phyloP scores from a whole-genome alignment of 2,329 filamentous ascomycete species.

The Aspergillus sp. region DNA sequence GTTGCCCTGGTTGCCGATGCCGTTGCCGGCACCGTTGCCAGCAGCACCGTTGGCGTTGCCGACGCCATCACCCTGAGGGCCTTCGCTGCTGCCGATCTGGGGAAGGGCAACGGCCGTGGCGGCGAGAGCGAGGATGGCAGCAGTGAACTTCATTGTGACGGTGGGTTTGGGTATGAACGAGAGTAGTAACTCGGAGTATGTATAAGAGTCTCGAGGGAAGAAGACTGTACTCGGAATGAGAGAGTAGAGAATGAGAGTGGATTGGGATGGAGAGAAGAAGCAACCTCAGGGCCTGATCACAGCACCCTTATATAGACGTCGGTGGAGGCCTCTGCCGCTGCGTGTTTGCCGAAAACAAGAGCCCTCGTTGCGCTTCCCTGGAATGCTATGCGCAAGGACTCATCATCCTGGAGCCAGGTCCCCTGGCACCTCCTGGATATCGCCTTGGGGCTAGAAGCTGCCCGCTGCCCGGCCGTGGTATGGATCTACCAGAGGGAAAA shows the following conservation, averaged over 20 bases:
- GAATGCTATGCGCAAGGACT: slow-evolving; percentile 32
- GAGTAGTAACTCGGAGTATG: slow-evolving; percentile 16
- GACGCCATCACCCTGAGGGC: background rate
- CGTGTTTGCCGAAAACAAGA: slow-evolving; percentile 6
- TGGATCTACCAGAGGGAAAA: slow-evolving; percentile 16
- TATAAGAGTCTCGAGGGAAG: slow-evolving; percentile 9
- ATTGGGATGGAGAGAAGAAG: slow-evolving; percentile 26
- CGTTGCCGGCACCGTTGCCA: slow-evolving; percentile 20
- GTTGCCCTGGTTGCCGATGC: slow-evolving; percentile 32
- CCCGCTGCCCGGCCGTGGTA: slow-evolving; percentile 10
- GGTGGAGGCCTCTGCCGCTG: slow-evolving; percentile 17
- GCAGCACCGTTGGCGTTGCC: slow-evolving; percentile 7
- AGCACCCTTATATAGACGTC: slow-evolving; percentile 33
- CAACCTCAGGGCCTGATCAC: slow-evolving; percentile 6
- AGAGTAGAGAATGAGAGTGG: slow-evolving; percentile 30
- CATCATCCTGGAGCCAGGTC: background rate
- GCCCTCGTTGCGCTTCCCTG: slow-evolving; percentile 14
- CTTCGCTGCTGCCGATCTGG: slow-evolving; percentile 21
- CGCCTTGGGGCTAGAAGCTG: background rate
- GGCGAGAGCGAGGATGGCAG: slow-evolving; percentile 35
- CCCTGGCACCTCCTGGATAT: background rate
- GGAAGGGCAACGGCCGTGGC: slow-evolving; percentile 33
- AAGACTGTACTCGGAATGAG: slow-evolving; percentile 28
- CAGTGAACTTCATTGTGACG: slow-evolving; percentile 39
- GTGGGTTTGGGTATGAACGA: slow-evolving; percentile 31